Evolutionary conservation across 345 rosid species (phyloP).

Genomic region (Pelargonium nanum): DNA sequence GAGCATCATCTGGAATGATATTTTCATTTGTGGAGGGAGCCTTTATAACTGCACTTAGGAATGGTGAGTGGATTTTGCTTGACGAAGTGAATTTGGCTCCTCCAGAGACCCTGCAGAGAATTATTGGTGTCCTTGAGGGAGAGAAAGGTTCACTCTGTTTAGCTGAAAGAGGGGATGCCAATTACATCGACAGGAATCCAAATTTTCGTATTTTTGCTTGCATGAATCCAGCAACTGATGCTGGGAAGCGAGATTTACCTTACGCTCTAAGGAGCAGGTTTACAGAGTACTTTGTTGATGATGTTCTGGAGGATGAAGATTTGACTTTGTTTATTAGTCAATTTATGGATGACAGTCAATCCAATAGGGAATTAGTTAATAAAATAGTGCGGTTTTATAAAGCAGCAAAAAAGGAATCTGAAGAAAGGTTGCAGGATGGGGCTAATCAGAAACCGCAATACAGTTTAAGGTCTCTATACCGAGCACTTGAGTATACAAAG

Average conservation of each 20-base stretch:
- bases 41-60: conserved; percentile 75
- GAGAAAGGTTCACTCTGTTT: conserved; percentile 80
- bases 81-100: conserved; percentile 97
- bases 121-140: conserved; percentile 87
- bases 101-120: conserved; percentile 83
- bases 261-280: conserved; percentile 67
- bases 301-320: conserved; percentile 59
- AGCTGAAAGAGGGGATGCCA: conserved; percentile 88
- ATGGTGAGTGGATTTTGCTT: conserved; percentile 89
- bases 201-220: conserved; percentile 82
- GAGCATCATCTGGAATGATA: conserved; percentile 62
- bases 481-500: conserved; percentile 72
- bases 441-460: conserved; percentile 97
- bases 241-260: conserved; percentile 91
- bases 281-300: conserved; percentile 86
- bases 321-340: conserved; percentile 57
- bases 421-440: conserved; percentile 92
- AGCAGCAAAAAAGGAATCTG: conserved; percentile 63
- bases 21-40: conserved; percentile 98
- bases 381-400: conserved; percentile 61
- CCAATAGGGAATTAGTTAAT: conserved; percentile 39
- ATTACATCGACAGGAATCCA: conserved; percentile 56
- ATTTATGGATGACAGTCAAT: conserved; percentile 49
- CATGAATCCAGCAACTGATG: conserved; percentile 99
- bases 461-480: conserved; percentile 89